Conservation (phyloP, 2,329 filamentous ascomycete genomes). For the Fusarium coffeatum region DNA sequence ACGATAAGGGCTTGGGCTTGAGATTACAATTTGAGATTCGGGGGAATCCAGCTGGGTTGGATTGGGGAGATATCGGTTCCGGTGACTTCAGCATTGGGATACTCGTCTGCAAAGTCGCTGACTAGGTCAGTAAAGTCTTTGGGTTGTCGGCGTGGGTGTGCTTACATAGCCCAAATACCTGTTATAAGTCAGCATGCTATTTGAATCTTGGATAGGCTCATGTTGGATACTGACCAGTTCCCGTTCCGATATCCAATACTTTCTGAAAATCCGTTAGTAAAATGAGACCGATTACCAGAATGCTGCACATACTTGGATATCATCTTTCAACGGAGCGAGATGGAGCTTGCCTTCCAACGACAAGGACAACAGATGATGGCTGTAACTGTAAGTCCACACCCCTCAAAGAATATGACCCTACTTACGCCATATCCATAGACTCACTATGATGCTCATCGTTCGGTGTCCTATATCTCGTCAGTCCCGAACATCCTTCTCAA, state of each 20-base stretch:
- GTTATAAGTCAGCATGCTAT: fast-evolving
- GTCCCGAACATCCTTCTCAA: fast-evolving
- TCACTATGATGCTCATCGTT: conserved; percentile 40
- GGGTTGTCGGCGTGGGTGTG: fast-evolving
- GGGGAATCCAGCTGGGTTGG: conserved; percentile 63
- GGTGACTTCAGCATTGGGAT: conserved; percentile 58
- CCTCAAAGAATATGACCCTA: fast-evolving
- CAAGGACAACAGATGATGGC: conserved; percentile 31
- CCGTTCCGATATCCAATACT: conserved; percentile 64
- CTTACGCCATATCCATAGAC: conserved; percentile 41
- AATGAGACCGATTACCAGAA: fast-evolving
- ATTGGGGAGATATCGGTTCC: conserved; percentile 69
- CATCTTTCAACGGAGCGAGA: conserved; percentile 38
- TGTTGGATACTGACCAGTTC: conserved; percentile 56
- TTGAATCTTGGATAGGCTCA: fast-evolving
- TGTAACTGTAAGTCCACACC: fast-evolving
- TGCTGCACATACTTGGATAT: conserved; percentile 31
- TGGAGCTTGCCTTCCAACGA: conserved; percentile 22
- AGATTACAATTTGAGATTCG: conserved; percentile 56
- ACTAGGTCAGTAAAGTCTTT: fast-evolving
- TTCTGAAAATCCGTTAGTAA: conserved; percentile 18
- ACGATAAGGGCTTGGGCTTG: fast-evolving
- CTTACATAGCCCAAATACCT: conserved; percentile 60
- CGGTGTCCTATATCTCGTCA: conserved; percentile 11
- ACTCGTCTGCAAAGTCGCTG: conserved; percentile 62